Evolutionary conservation across 2,329 filamentous ascomycete species (phyloP).

Genomic region (Hymenoscyphus scutula): DNA sequence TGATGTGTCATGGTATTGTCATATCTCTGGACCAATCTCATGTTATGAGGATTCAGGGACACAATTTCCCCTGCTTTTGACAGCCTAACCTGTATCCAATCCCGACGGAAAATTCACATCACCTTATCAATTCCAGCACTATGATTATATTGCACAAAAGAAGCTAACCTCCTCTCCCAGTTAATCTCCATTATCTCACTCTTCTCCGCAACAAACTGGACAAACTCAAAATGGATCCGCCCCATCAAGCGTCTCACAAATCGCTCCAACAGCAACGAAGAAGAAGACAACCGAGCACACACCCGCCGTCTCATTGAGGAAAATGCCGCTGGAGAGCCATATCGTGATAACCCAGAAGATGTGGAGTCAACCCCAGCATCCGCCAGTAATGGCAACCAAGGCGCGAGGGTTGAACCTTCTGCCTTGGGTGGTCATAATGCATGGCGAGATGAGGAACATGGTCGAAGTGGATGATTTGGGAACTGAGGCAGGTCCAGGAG

Average conservation of each 20-base stretch:
- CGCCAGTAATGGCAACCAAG: slow-evolving; percentile 13
- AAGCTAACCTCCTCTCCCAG: slow-evolving; percentile 12
- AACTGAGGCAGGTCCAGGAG: not conserved
- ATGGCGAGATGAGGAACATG: slow-evolving; percentile 25
- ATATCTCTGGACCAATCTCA: too few species aligned
- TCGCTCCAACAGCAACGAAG: slow-evolving; percentile 18
- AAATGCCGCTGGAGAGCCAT: slow-evolving; percentile 21
- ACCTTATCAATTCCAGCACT: not conserved
- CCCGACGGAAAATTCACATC: not conserved
- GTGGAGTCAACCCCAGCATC: not conserved
- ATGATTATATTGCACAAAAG: not conserved
- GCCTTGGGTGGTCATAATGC: slow-evolving; percentile 22
- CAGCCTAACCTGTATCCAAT: too few species aligned
- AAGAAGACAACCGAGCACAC: slow-evolving; percentile 25
- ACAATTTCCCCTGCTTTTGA: too few species aligned
- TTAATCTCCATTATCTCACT: slow-evolving; percentile 28
- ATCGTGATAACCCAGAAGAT: slow-evolving; percentile 26
- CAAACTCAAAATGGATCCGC: slow-evolving; percentile 20
- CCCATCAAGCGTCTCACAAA: slow-evolving; percentile 20
- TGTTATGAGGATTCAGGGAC: too few species aligned
- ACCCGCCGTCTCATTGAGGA: slow-evolving; percentile 31
- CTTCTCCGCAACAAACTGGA: slow-evolving; percentile 30
- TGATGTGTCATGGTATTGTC: too few species aligned
- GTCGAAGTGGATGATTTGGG: slow-evolving; percentile 1
- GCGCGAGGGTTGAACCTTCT: slow-evolving; percentile 31